Evolutionary conservation across 768 basidiomycete genomes (phyloP).

Genomic region (Boletellus sp.): DNA sequence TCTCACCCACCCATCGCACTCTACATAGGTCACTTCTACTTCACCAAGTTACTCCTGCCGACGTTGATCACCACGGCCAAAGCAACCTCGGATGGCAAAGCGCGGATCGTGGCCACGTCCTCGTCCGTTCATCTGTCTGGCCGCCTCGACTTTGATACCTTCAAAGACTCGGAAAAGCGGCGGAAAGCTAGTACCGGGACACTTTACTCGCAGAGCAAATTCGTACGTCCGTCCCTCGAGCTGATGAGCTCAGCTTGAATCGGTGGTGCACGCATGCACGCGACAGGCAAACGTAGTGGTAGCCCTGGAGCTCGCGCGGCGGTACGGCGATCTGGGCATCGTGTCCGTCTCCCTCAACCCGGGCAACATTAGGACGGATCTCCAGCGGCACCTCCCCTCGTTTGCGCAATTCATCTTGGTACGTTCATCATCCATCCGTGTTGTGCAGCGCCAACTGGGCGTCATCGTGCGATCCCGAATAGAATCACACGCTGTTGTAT

Average conservation of each 20-base stretch:
- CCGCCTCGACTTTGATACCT: conserved; percentile 38
- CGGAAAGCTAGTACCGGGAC: conserved; percentile 12
- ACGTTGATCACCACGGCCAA: conserved; percentile 40
- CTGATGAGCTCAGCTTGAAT: background rate
- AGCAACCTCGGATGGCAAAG: conserved; percentile 37
- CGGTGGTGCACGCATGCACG: background rate
- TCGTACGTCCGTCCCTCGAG: conserved; percentile 28
- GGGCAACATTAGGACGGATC: conserved; percentile 35
- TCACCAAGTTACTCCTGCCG: conserved; percentile 54
- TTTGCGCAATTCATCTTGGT: conserved; percentile 12
- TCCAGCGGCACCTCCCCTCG: conserved; percentile 23
- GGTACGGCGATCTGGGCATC: conserved; percentile 45
- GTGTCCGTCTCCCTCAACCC: conserved; percentile 46
- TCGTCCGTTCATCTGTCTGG: conserved; percentile 38
- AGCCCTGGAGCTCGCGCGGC: conserved; percentile 43
- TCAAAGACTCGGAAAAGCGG: conserved; percentile 35
- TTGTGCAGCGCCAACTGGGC: background rate
- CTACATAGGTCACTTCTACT: conserved; percentile 51
- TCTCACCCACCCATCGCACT: background rate
- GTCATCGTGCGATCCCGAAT: background rate
- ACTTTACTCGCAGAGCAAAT: conserved; percentile 42
- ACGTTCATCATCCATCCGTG: background rate
- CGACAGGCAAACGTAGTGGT: conserved; percentile 43
- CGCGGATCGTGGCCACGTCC: conserved; percentile 47
- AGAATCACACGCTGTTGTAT: conserved; percentile 25